Base-by-base conservation (phyloP, 2,329 filamentous ascomycete genomes). In the Colletotrichum eleusines region DNA sequence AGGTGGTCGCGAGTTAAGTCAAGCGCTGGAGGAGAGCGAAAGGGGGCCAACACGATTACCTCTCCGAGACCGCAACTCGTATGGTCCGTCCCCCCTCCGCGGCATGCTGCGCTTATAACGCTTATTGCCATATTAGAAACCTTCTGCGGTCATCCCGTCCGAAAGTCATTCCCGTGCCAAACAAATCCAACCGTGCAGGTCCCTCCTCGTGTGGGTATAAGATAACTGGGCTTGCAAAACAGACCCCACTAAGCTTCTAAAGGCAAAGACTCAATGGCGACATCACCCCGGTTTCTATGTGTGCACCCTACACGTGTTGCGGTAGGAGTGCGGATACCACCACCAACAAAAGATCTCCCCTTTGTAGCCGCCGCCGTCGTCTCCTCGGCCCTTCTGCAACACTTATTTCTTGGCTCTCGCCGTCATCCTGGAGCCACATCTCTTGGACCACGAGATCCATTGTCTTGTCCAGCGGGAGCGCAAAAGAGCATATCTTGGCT, bases 241-340 rank as follows among this genome's bases (percentile, higher is more conserved):
- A 68, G 20, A 26, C 58, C 53, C 69, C 66, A 66, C 72, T 73
- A 73, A 65, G 63, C 72, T 73, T 72, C 26, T 66, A 55, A 63
- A 51, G 72, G 72, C 57, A 66, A 73, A 71, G 74, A 66, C 71
- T 72, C 68, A 74, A 76, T 76, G 74, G 75, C 75, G 75, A 76
- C 75, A 76, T 76, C 74, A 73, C 69, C 73, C 68, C 74, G 66
- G 72, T 69, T 73, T 72, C 54, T 67, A 69, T 46, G 20, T 46
- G 42, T 44, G 44, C 18, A 46, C 44, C 8, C 44, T 12, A 5
- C n/a, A n/a, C 3, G n/a, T 5, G 61, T 68, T 44, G 58, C 64
- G 44, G 38, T 64, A 71, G 58, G 68, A 70, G 68, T 68, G 58
- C 51, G 20, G 51, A 66, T 59, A 50, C 66, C 63, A 66, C 53